Percentiles rank a stretch among this genome's conserved stretches.
These are phyloP conservation scores for Venturia asperata DNA, from an alignment of 2,329 filamentous ascomycete genomes.

Conservation along the genomic window DNA sequence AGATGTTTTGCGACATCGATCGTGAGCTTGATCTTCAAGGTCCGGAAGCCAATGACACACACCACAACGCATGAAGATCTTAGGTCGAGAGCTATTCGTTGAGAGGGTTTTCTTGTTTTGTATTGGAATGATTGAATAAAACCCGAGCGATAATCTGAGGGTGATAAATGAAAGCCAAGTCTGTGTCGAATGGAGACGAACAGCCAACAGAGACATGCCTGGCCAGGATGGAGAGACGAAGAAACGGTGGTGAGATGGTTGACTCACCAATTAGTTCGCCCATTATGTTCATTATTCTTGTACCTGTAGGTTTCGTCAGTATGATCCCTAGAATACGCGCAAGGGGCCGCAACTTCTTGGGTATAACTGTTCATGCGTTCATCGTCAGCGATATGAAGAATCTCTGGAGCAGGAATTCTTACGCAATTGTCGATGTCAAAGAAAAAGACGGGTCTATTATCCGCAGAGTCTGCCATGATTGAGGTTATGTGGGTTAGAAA, in stretches of 20 bases:
- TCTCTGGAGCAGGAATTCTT: constrained; percentile 30
- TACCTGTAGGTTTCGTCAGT: constrained; percentile 39
- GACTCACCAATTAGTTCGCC: constrained; percentile 60
- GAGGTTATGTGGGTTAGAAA: neutral
- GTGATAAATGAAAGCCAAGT: neutral
- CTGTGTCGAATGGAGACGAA: neutral
- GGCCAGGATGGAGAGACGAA: neutral
- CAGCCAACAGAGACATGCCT: neutral
- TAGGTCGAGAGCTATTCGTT: too few relatives aligned
- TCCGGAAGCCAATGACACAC: too few relatives aligned
- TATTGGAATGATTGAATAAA: neutral
- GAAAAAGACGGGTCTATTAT: constrained; percentile 50
- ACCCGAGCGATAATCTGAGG: neutral
- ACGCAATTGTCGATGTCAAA: constrained; percentile 98
- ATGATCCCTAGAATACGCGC: neutral
- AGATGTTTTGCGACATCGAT: too few relatives aligned
- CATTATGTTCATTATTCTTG: constrained; percentile 85
- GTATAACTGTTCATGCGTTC: constrained; percentile 55
- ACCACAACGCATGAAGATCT: too few relatives aligned
- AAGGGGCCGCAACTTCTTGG: constrained; percentile 60
- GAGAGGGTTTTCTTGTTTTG: too few relatives aligned
- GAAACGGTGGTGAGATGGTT: neutral
- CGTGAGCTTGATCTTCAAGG: too few relatives aligned
- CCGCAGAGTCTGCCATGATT: constrained; percentile 26
- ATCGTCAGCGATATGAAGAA: constrained; percentile 3